Base-by-base conservation (phyloP, 176 grass and related monocot species). In the Triticum timopheevii region DNA sequence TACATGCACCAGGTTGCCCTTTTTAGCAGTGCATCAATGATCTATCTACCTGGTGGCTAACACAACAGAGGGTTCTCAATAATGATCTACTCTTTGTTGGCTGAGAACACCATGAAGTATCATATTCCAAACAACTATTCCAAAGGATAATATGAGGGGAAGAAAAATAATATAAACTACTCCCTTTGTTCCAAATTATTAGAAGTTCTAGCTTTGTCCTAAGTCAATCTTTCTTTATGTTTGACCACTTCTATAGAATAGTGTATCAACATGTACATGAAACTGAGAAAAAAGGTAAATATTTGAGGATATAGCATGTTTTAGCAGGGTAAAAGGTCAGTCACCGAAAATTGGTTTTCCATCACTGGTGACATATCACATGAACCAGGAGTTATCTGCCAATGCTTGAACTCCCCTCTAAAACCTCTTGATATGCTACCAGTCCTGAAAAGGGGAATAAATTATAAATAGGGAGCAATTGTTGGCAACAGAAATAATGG, bases 261-360 rank as follows among this genome's bases (percentile, higher is more conserved):
- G 20, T 56, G 8, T 20, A 56, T 56, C 52, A 56, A 22, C 54
- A 58, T 58, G 54, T 58, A 58, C 50, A 54, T 33, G 12, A 52
- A 63, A 73, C 20, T 33, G 10, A 34, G 59, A 50, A 39, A 36
- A 36, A 45, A 22, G 54, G 61, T 19, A 81, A 81, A 66, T 66
- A 81, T 67, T 27, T 92, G 17, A 59, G 54, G 63, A 87, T 61
- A 58, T 19, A 35, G 9, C 27, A 80, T 65, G 31, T 19, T 19
- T 77, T 50, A 80, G 81, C 9, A 61, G 52, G 79, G 33, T 69
- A 68, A 66, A 90, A 73, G 76, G 64, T 59, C 12, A 69, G 22
- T 92, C 95, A 98, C 96, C 70, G 96, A 98, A 87, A 98, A 98
- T 84, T 98, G 96, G 88, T 98, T 98, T 83, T 93, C 88, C 93